Evolutionary conservation across 1,284 basidiomycete species (phyloP), one percentile per base, ranked within the genome.

Genomic region (Irpex rosettiformis): DNA sequence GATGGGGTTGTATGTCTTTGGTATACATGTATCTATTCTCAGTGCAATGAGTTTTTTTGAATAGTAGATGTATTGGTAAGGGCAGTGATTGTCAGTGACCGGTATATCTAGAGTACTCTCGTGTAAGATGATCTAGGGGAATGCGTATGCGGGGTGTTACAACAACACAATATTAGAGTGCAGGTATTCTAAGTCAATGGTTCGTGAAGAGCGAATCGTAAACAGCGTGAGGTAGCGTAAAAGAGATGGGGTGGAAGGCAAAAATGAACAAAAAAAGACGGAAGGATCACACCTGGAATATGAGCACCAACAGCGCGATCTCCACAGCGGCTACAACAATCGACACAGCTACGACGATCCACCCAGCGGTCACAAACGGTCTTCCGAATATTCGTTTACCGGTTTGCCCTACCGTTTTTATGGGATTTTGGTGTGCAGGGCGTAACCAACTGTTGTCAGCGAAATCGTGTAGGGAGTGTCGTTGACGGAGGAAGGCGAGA

Each of bases 281-380:
- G n/a, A n/a, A n/a, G n/a, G n/a, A 27, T 59, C 58, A 62, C n/a
- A 63, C 52, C 43, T 52, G n/a, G 11, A 61, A 59, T 37, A 63
- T 58, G 42, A 93, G 77, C 3, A 83, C 79, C 16, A 93, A 69
- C 40, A 93, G 72, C 0, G 75, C 80, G 54, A 91, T 72, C 67
- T 93, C 89, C 8, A 88, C 81, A 0, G 75, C 72, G 2, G 81
- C 81, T 0, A 93, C 89, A 3, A 89, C 75, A 6, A 75, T 65
- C 0, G 86, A 78, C 4, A 93, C 82, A 5, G 77, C 73, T 1
- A 89, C 62, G 1, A 91, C 87, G 54, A 87, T 83, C 77, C 85
- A 82, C 4, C 91, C 91, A 11, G 91, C 89, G 0, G 91, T 91
- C n/a, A 86, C 70, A 68, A 92, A 93, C 11, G 90, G 89, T 22